phyloP scores from a whole-genome alignment of 371 early-diverging fungal genomes.

The Rhizomucor miehei region DNA sequence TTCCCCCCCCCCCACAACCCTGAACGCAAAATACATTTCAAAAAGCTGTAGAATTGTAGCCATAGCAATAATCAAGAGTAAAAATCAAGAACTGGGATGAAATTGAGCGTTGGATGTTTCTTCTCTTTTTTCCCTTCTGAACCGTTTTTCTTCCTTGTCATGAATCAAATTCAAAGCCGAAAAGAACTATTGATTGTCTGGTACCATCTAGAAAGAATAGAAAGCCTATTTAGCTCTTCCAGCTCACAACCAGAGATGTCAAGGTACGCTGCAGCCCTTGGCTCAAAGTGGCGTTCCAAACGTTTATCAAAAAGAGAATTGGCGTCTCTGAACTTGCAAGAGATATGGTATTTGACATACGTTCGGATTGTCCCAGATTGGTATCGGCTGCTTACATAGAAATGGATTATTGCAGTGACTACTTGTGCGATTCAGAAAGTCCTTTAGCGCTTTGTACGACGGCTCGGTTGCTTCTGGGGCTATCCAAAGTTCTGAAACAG shows the following conservation, averaged over 20 bases:
- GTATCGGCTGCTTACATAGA: neutral
- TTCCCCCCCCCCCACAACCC: too few relatives aligned
- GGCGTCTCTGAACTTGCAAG: slow-evolving; percentile 4
- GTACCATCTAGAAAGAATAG: neutral
- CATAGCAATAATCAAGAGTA: too few relatives aligned
- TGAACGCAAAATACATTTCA: too few relatives aligned
- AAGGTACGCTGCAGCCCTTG: slow-evolving; percentile 11
- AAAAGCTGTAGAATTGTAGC: too few relatives aligned
- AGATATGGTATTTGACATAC: slow-evolving; percentile 11
- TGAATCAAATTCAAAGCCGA: too few relatives aligned
- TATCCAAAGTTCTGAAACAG: slow-evolving; percentile 3
- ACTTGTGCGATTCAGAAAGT: neutral
- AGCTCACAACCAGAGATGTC: too few relatives aligned
- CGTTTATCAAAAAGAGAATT: slow-evolving; percentile 7
- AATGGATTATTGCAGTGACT: neutral
- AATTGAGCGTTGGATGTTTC: too few relatives aligned
- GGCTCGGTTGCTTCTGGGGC: slow-evolving; percentile 5
- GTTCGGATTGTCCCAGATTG: too few relatives aligned
- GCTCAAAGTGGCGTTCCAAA: slow-evolving; percentile 2
- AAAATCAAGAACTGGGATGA: too few relatives aligned
- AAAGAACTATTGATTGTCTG: slow-evolving; percentile 9
- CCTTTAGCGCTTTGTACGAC: slow-evolving; percentile 4
- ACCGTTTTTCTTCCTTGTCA: too few relatives aligned
- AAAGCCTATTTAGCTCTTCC: neutral
- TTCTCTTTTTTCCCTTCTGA: too few relatives aligned